These are phyloP conservation scores for Cynara cardunculus DNA, from an alignment of 129 eudicot species.

Conservation along the genomic window DNA sequence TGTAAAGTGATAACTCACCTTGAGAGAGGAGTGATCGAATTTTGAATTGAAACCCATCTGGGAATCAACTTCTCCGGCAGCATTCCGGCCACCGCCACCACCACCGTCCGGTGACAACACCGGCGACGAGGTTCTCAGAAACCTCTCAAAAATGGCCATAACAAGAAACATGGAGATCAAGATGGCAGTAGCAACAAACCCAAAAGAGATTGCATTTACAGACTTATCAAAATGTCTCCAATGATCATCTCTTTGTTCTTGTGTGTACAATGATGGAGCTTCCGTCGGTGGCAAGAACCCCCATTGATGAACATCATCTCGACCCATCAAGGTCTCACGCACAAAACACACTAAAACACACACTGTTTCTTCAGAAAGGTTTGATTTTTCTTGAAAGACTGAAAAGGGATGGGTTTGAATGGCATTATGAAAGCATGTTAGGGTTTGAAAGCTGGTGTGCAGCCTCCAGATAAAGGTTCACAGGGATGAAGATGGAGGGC, in stretches of 20 bases:
- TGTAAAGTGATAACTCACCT: conserved; percentile 41
- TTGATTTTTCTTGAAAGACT: conserved; percentile 13
- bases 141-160: conserved; percentile 92
- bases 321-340: conserved; percentile 24
- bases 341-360: conserved; percentile 23
- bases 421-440: conserved; percentile 34
- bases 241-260: conserved; percentile 54
- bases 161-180: conserved; percentile 83
- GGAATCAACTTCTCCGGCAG: conserved; percentile 38
- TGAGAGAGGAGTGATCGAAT: conserved; percentile 52
- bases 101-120: conserved; percentile 31
- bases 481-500: conserved; percentile 37
- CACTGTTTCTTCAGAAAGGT: neutral
- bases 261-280: conserved; percentile 52
- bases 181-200: conserved; percentile 85
- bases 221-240: conserved; percentile 78
- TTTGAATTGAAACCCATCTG: conserved; percentile 51
- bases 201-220: conserved; percentile 83
- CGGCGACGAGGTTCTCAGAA: conserved; percentile 56
- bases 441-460: conserved; percentile 21
- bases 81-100: conserved; percentile 28
- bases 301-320: conserved; percentile 30
- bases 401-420: conserved; percentile 8
- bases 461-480: conserved; percentile 25
- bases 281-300: conserved; percentile 52